Evolutionary conservation across 768 basidiomycete genomes (phyloP), one percentile per base, ranked within the genome.

Genomic region (Jaapia argillacea): DNA sequence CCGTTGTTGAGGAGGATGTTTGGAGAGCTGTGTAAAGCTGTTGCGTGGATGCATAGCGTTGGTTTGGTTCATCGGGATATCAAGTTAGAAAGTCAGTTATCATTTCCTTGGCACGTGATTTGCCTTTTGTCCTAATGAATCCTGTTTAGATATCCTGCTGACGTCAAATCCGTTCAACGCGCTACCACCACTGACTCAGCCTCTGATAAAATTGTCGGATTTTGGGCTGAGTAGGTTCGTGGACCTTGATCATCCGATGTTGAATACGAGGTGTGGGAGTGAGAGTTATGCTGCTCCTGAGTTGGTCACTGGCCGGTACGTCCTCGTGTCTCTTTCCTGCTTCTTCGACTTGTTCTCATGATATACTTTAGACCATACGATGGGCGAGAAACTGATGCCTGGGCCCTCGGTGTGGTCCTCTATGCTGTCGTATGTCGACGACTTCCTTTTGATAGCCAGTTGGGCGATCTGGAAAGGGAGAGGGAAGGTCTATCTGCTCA

Each of bases 211-310:
- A 56, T 68, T 92, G 6, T 84, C 85, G 35, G 90, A 94, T 57
- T 94, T 92, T 54, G 89, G 90, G 5, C 74, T 94, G 28, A 79
- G 87, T 13, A 72, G 88, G 22, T 89, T 89, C 60, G 79, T 91
- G 51, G 76, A 85, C 52, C 71, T 79, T 12, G 61, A 70, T 4
- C 53, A 66, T 1, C 82, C 81, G 1, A 62, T 79, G 13, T 67
- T 92, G 7, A 70, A 71, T 14, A 92, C 89, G 7, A 75, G 89
- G 1, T 94, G 90, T 59, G 89, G 90, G 4, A 84, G 80, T 23
- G 89, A 94, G 57, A 84, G 82, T 0, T 92, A 92, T 60, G 87
- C 89, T 4, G 87, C 88, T 5, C 83, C 83, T 0, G 83, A 86
- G 56, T 67, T 86, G 16, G 74, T 85, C 22, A 74, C 78, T 53